These are phyloP conservation scores for Trichosporon sp. DNA, from an alignment of 1,284 basidiomycete genomes.

Conservation along the genomic window DNA sequence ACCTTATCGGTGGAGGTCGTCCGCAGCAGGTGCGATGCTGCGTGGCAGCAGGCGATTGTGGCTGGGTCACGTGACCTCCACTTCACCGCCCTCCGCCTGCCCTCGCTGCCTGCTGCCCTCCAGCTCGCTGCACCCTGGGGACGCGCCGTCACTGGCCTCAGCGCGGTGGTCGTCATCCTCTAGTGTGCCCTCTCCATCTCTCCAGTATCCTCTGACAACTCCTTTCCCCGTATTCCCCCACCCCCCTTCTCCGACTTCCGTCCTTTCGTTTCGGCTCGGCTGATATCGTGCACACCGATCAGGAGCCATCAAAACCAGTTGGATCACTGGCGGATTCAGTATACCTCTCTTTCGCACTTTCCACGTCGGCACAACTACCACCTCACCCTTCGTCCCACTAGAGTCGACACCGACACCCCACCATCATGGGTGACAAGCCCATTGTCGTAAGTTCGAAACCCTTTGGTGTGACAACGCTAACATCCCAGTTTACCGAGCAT, in stretches of 20 bases:
- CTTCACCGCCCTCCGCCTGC: too few species aligned
- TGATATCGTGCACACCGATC: background rate
- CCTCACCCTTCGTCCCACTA: background rate
- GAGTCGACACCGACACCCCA: constrained; percentile 1
- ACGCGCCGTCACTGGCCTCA: constrained; percentile 2
- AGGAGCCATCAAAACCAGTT: background rate
- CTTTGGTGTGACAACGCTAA: constrained; percentile 4
- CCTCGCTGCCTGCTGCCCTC: too few species aligned
- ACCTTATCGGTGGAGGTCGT: background rate
- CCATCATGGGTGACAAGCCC: constrained; percentile 46
- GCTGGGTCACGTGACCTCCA: background rate
- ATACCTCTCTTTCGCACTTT: background rate
- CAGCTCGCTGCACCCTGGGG: background rate
- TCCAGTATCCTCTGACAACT: background rate
- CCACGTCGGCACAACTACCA: constrained; percentile 9
- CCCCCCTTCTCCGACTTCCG: background rate
- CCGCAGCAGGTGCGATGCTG: background rate
- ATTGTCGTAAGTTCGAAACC: constrained; percentile 35
- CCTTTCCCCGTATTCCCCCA: background rate
- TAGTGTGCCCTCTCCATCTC: background rate
- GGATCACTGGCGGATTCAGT: background rate
- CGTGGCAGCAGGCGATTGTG: background rate
- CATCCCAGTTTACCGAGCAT: constrained; percentile 50
- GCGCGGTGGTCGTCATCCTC: constrained; percentile 1
- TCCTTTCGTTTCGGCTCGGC: background rate